Base-by-base conservation (phyloP, 352 stramenopile genomes). In the Pilasporangium apinafurcum region DNA sequence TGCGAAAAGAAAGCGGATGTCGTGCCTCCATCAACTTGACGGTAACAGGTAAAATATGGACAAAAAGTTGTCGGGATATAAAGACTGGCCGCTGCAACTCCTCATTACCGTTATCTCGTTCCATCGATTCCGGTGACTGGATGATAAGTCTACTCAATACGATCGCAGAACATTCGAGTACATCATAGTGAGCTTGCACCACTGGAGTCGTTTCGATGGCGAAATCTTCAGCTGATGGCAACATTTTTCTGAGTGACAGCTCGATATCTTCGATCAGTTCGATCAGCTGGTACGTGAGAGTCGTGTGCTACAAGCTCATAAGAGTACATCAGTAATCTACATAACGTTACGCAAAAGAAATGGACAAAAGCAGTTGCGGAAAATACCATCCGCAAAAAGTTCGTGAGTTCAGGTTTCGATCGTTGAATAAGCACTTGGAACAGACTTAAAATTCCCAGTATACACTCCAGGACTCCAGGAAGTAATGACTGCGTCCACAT, bases 1-100 rank as follows among this genome's bases (percentile, higher is more conserved):
- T 29, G 7, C 69, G 64, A 27, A 83, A 80, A 6, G 28, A 37
- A 13, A 53, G 37, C 8, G 69, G 64, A 22, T 83, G 67, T 20
- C 41, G 25, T 27, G 49, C 18, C 12, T 47, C 33, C 38, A 78
- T 55, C 37, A 80, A 31, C 0, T 58, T 51, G 16, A 29, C 32
- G 9, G 61, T 45, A 13, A 59, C 42, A 20, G 12, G 26, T 9
- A 59, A 37, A 36, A 65, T 49, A 8, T 53, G 28, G 9, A 17
- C 30, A n/a, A 31, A 45, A 48, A n/a, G n/a, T n/a, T n/a, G n/a
- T n/a, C n/a, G n/a, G n/a, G n/a, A n/a, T n/a, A n/a, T n/a, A n/a
- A n/a, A n/a, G n/a, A n/a, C n/a, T n/a, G n/a, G n/a, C n/a, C n/a
- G n/a, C n/a, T n/a, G n/a, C n/a, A n/a, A n/a, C n/a, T n/a, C n/a